These are phyloP conservation scores for Vigna radiata DNA, from an alignment of 306 rosid species.

Conservation along the genomic window DNA sequence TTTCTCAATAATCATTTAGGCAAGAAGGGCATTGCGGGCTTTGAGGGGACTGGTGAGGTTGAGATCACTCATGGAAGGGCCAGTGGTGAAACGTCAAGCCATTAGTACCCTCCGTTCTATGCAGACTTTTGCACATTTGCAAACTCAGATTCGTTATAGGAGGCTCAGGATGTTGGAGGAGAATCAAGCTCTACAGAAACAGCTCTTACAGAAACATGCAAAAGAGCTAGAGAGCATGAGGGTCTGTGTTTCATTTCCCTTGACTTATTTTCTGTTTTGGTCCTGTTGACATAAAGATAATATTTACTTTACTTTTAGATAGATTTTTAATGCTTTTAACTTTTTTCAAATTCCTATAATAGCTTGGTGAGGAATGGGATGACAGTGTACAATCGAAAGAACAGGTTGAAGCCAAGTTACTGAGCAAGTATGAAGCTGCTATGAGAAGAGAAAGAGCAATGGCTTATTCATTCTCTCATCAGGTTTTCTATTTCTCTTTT, in stretches of 20 bases:
- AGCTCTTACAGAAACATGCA: constrained; percentile 87
- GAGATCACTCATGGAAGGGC: constrained; percentile 81
- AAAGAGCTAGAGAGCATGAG: constrained; percentile 83
- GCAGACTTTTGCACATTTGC: constrained; percentile 95
- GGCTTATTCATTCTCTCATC: constrained; percentile 97
- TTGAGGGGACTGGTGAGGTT: constrained; percentile 91
- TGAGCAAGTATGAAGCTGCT: constrained; percentile 88
- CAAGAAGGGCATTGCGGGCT: constrained; percentile 89
- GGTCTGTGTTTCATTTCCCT: constrained; percentile 61
- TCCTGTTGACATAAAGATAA: neutral
- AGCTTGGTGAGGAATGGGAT: constrained; percentile 99
- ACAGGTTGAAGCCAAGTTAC: constrained; percentile 86
- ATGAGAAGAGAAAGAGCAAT: constrained; percentile 94
- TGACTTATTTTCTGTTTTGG: constrained; percentile 10
- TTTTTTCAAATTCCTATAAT: constrained; percentile 46
- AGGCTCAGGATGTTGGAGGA: constrained; percentile 94
- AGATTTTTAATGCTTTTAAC: constrained; percentile 41
- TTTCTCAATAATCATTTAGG: constrained; percentile 57
- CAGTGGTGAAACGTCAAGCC: constrained; percentile 91
- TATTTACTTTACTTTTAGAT: constrained; percentile 35
- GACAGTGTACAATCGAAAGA: constrained; percentile 91
- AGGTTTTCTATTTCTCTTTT: constrained; percentile 61
- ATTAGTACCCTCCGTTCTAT: constrained; percentile 81
- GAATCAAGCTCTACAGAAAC: constrained; percentile 93
- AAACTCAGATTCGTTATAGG: constrained; percentile 86